phyloP scores from a whole-genome alignment of 352 stramenopile genomes.

The Phytophthora syringae region DNA sequence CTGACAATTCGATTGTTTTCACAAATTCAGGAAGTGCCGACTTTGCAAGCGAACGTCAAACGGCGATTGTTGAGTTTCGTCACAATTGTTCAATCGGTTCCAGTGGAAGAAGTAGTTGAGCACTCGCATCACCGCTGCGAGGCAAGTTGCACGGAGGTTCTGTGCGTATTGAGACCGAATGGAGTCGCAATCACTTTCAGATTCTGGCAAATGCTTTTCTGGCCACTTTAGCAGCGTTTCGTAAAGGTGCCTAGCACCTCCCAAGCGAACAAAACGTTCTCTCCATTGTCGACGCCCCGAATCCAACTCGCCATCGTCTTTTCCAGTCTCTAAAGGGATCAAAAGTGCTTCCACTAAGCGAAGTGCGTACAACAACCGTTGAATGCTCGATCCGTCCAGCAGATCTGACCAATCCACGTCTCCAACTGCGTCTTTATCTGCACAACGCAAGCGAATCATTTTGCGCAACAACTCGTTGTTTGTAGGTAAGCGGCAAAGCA shows the following conservation, averaged over 20 bases:
- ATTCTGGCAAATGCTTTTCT: background rate
- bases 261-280: constrained; percentile 77
- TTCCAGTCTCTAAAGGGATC: constrained; percentile 37
- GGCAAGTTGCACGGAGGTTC: constrained; percentile 54
- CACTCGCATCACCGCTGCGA: constrained; percentile 56
- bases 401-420: constrained; percentile 53
- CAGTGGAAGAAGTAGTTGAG: constrained; percentile 55
- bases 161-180: constrained; percentile 33
- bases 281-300: constrained; percentile 72
- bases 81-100: background rate
- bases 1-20: constrained; percentile 28
- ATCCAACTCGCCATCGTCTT: constrained; percentile 31
- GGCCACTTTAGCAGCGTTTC: constrained; percentile 42
- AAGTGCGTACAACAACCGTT: constrained; percentile 72
- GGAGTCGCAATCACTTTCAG: background rate
- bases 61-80: constrained; percentile 6
- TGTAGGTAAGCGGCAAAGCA: constrained; percentile 74
- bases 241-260: constrained; percentile 56
- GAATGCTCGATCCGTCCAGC: constrained; percentile 50
- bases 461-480: constrained; percentile 66
- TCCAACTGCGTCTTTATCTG: constrained; percentile 10
- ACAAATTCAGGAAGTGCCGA: constrained; percentile 47
- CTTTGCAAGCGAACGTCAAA: constrained; percentile 45
- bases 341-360: constrained; percentile 75
- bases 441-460: constrained; percentile 65